A percentile compares a stretch with the other conserved stretches of the same genome.
phyloP scores from a whole-genome alignment of 805 yeast species.

The Phaffomyces thermotolerans region DNA sequence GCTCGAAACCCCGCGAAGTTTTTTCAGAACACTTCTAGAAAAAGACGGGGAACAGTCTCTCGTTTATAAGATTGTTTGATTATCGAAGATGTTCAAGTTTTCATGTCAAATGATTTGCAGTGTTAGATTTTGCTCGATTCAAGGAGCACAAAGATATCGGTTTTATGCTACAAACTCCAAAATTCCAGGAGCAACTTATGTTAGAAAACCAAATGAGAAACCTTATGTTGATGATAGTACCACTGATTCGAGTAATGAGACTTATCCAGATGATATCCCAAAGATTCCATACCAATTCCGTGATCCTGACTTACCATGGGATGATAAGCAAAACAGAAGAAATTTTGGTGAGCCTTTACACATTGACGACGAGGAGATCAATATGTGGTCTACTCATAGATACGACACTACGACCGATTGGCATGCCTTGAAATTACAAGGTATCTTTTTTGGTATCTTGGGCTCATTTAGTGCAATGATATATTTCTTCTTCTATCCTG shows the following conservation, averaged over 20 bases:
- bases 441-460: slow-evolving; percentile 46
- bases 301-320: slow-evolving; percentile 67
- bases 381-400: slow-evolving; percentile 84
- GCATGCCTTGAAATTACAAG: slow-evolving; percentile 53
- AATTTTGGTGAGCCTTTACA: slow-evolving; percentile 68
- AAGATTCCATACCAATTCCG: slow-evolving; percentile 54
- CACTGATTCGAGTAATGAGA: slow-evolving; percentile 2
- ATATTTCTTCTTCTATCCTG: slow-evolving; percentile 50
- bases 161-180: background rate
- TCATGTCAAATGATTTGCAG: background rate
- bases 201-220: background rate
- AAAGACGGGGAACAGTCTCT: no score
- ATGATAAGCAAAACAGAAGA: slow-evolving; percentile 76
- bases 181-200: background rate
- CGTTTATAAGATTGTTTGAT: no score
- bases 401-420: slow-evolving; percentile 51
- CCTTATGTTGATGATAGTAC: slow-evolving; percentile 3
- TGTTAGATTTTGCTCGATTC: no score
- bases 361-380: slow-evolving; percentile 64
- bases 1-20: no score
- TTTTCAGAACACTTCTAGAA: no score
- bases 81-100: background rate
- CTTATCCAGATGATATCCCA: slow-evolving; percentile 46
- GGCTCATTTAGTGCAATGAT: slow-evolving; percentile 35
- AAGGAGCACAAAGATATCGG: background rate